Conservation (phyloP, 2,329 filamentous ascomycete species). For the Epichloe brachyelytri region DNA sequence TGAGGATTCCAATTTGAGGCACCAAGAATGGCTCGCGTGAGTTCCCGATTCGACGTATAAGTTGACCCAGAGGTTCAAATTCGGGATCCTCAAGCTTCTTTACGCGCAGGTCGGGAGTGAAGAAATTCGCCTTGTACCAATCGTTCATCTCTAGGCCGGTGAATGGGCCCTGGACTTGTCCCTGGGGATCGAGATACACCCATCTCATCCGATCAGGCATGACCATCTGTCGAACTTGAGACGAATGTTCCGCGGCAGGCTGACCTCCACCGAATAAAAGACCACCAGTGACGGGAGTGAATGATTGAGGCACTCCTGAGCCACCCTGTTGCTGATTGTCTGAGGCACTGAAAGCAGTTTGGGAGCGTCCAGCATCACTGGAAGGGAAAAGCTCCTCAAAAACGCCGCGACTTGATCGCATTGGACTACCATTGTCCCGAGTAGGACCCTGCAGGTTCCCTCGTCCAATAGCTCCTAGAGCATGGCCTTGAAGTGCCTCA, state of each 20-base stretch:
- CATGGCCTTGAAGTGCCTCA: constrained; percentile 44
- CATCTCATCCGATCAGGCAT: constrained; percentile 99
- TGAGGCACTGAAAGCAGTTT: constrained; percentile 23
- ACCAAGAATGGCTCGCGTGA: constrained; percentile 95
- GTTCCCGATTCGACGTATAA: constrained; percentile 92
- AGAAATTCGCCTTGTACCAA: constrained; percentile 98
- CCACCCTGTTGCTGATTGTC: constrained; percentile 24
- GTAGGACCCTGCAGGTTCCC: constrained; percentile 39
- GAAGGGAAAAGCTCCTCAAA: constrained; percentile 43
- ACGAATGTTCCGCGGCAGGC: constrained; percentile 39
- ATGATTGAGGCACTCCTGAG: constrained; percentile 22
- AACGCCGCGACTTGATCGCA: constrained; percentile 38
- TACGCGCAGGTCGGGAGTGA: constrained; percentile 84
- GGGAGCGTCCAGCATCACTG: constrained; percentile 19
- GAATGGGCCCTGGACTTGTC: constrained; percentile 84
- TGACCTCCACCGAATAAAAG: constrained; percentile 24
- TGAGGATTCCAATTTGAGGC: constrained; percentile 91
- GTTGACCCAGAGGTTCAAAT: constrained; percentile 87
- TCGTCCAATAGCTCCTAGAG: constrained; percentile 55
- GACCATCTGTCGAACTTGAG: constrained; percentile 80
- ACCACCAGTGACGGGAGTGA: constrained; percentile 22
- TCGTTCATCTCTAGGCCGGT: constrained; percentile 98
- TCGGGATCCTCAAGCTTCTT: constrained; percentile 90
- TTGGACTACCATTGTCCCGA: constrained; percentile 47
- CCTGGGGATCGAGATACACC: constrained; percentile 94